A percentile compares a stretch with the other conserved stretches of the same genome.
phyloP scores from a whole-genome alignment of 164 flowering plant genomes.

The Chloranthus sessilifolius region DNA sequence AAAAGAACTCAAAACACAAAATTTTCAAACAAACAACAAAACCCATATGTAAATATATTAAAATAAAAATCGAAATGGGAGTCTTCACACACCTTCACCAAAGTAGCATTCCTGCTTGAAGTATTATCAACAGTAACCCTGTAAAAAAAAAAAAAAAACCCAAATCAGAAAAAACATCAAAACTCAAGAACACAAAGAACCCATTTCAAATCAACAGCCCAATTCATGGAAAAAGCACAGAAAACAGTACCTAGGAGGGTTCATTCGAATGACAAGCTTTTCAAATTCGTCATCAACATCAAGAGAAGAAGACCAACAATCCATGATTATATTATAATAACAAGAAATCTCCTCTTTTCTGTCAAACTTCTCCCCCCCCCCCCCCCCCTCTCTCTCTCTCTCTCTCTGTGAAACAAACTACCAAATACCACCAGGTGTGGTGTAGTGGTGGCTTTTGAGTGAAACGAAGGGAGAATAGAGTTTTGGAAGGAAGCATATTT shows the following conservation, averaged over 20 bases:
- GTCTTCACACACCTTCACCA: slow-evolving; percentile 54
- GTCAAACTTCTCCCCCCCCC: background rate
- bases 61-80: background rate
- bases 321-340: slow-evolving; percentile 40
- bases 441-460: slow-evolving; percentile 4
- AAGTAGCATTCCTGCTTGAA: slow-evolving; percentile 58
- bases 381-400: background rate
- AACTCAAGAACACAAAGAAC: slow-evolving; percentile 1
- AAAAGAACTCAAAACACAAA: slow-evolving; percentile 1
- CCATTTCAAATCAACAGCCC: slow-evolving; percentile 10
- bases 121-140: slow-evolving; percentile 82
- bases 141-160: slow-evolving; percentile 16
- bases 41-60: background rate
- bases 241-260: slow-evolving; percentile 70
- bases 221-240: slow-evolving; percentile 1
- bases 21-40: background rate
- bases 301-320: slow-evolving; percentile 45
- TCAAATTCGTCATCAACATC: slow-evolving; percentile 60
- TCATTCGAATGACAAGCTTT: slow-evolving; percentile 72
- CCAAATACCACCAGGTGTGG: background rate
- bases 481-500: no score
- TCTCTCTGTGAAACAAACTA: no score
- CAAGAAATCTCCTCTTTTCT: no score
- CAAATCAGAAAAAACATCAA: slow-evolving; percentile 1
- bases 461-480: no score